A percentile compares a stretch with the other conserved stretches of the same genome.
Evolutionary conservation across 768 basidiomycete genomes (phyloP).

Genomic region (Lentinus tigrinus): DNA sequence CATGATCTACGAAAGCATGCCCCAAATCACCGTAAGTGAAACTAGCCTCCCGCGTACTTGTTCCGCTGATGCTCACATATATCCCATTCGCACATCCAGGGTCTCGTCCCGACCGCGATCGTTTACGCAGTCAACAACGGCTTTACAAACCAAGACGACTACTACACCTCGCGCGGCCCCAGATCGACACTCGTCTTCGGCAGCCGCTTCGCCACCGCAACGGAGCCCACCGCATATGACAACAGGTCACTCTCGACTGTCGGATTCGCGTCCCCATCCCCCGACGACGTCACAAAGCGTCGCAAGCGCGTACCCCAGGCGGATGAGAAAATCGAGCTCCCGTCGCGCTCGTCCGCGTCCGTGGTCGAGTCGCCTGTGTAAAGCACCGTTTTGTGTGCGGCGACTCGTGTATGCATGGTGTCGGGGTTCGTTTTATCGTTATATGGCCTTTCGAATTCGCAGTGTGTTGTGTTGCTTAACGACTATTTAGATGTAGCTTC

Average conservation of each 20-base stretch:
- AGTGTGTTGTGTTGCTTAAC: no score
- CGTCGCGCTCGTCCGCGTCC: no score
- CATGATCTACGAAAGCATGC: constrained; percentile 16
- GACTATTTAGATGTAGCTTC: no score
- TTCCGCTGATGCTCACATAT: neutral
- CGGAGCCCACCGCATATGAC: neutral
- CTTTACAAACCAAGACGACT: neutral
- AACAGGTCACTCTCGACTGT: neutral
- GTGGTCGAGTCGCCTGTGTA: no score
- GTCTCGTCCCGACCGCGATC: constrained; percentile 13
- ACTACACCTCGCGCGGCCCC: neutral
- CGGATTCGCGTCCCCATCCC: neutral
- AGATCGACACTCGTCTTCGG: neutral
- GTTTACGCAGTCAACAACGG: constrained; percentile 10
- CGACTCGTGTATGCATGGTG: no score
- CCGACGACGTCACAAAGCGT: neutral
- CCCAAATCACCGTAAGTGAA: constrained; percentile 13
- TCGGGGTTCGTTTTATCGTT: no score
- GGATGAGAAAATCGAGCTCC: neutral
- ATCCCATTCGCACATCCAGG: neutral
- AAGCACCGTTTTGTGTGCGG: no score
- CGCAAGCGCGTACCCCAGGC: neutral
- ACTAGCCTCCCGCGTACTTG: neutral
- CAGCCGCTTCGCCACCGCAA: neutral
- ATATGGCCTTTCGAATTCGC: no score